Evolutionary conservation across 1,139 yeast genomes (phyloP).

Genomic region (Nakaseomyces glabratus): DNA sequence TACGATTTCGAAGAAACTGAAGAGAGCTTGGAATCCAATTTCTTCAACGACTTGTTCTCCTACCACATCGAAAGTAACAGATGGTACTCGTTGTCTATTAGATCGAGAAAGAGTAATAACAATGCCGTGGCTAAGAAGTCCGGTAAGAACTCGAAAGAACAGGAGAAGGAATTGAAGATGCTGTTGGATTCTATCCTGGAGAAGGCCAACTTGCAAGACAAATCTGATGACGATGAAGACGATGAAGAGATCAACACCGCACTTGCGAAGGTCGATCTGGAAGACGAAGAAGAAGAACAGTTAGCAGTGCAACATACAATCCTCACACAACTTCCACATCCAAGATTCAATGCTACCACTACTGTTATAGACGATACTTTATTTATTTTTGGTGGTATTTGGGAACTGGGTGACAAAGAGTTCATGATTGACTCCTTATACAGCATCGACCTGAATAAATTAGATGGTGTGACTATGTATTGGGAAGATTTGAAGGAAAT

Average conservation of each 20-base stretch:
- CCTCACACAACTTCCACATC: slow-evolving; percentile 65
- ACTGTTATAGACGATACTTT: slow-evolving; percentile 79
- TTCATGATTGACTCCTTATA: slow-evolving; percentile 78
- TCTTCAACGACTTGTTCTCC: slow-evolving; percentile 71
- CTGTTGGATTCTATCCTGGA: slow-evolving; percentile 66
- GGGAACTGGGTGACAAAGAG: slow-evolving; percentile 83
- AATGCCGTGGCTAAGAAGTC: slow-evolving; percentile 25
- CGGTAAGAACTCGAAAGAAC: slow-evolving; percentile 27
- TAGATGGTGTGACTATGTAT: slow-evolving; percentile 79
- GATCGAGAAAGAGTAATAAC: slow-evolving; percentile 39
- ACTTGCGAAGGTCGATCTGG: slow-evolving; percentile 30
- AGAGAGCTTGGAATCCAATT: slow-evolving; percentile 77
- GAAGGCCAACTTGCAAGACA: slow-evolving; percentile 58
- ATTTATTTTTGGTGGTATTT: slow-evolving; percentile 87
- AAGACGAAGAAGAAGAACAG: slow-evolving; percentile 28
- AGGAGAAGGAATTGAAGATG: slow-evolving; percentile 79
- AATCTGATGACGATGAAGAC: slow-evolving; percentile 43
- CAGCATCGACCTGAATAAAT: slow-evolving; percentile 71
- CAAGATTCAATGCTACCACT: slow-evolving; percentile 78
- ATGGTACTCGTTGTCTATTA: slow-evolving; percentile 71
- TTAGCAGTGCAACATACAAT: slow-evolving; percentile 37
- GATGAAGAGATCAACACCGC: slow-evolving; percentile 36
- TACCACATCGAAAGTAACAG: slow-evolving; percentile 81
- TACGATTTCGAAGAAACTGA: slow-evolving; percentile 93
- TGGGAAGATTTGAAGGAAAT: slow-evolving; percentile 79